Evolutionary conservation across 495 filamentous ascomycete species (phyloP), one percentile per base, ranked within the genome.

Genomic region (Xylaria longipes): DNA sequence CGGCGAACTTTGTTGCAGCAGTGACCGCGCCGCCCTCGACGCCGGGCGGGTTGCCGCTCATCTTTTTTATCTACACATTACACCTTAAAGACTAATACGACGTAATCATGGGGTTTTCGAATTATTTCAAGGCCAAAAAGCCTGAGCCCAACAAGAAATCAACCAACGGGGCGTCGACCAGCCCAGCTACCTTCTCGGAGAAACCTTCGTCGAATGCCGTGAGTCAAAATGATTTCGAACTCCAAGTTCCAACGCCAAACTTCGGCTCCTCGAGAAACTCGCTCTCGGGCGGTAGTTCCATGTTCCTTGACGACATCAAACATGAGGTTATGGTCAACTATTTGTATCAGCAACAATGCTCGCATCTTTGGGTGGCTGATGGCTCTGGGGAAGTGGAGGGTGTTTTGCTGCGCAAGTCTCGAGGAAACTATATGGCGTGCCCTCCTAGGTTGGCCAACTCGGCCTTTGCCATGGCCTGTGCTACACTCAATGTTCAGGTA

Each of bases 291-390:
- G 80, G 80, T 31, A 88, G 85, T 72, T 90, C 89, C 22, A 82
- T 86, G 60, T 87, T 91, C 65, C 74, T 92, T 29, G 91, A 93
- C 69, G 91, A 93, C 72, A 92, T 94, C 77, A 93, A 92, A 76
- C 91, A 92, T 77, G 91, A 94, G 76, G 90, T 94, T 68, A 94
- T 94, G 92, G 91, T 91, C 50, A 94, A 92, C 76, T 93, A 91
- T 73, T 83, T 94, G 31, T 92, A 92, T 80, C 92, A 94, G 75
- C 91, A 94, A 76, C 91, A 93, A 79, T 91, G 89, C 65, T 84
- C 86, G 17, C 84, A 88, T 67, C 81, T 93, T 43, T 94, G 92
- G 92, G 87, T 93, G 14, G 87, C 87, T 41, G 89, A 92, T 72
- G 87, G 86, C 33, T 88, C 83, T 61, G 89, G 88, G 3, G 86